Conservation (phyloP, 352 stramenopile genomes). For the Phytophthora tentaculata region DNA sequence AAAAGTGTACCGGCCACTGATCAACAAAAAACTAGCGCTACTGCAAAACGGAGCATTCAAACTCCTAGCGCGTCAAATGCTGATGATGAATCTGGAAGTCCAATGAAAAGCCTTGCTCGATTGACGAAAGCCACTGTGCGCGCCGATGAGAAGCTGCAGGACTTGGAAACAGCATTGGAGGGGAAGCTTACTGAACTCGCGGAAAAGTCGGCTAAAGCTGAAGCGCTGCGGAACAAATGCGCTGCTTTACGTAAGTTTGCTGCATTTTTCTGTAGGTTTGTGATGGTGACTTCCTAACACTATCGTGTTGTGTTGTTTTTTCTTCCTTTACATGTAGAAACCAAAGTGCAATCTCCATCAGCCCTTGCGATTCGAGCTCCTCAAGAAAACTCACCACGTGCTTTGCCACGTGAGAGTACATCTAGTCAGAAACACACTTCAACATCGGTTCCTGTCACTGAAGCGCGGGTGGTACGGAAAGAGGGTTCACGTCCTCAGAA, state of each 20-base stretch:
- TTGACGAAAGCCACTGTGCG: conserved; percentile 24
- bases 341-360: not conserved
- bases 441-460: not conserved
- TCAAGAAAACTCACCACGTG: not conserved
- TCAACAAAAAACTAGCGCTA: conserved; percentile 4
- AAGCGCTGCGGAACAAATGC: conserved; percentile 25
- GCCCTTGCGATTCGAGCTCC: not conserved
- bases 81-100: conserved; percentile 5
- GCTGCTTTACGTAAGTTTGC: conserved; percentile 22
- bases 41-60: not conserved
- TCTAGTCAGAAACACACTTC: not conserved
- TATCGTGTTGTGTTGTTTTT: not conserved
- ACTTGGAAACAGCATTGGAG: conserved; percentile 19
- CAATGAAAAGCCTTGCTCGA: conserved; percentile 21
- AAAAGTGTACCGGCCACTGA: conserved; percentile 4
- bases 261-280: not conserved
- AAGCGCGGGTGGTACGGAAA: not conserved
- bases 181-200: conserved; percentile 30
- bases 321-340: conserved; percentile 9
- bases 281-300: not conserved
- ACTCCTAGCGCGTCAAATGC: conserved; percentile 6
- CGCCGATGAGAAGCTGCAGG: conserved; percentile 21
- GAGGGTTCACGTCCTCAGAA: not conserved
- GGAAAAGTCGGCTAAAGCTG: conserved; percentile 22
- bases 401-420: not conserved